Base-by-base conservation (phyloP, 495 filamentous ascomycete species). In the Tetracladium marchalianum region DNA sequence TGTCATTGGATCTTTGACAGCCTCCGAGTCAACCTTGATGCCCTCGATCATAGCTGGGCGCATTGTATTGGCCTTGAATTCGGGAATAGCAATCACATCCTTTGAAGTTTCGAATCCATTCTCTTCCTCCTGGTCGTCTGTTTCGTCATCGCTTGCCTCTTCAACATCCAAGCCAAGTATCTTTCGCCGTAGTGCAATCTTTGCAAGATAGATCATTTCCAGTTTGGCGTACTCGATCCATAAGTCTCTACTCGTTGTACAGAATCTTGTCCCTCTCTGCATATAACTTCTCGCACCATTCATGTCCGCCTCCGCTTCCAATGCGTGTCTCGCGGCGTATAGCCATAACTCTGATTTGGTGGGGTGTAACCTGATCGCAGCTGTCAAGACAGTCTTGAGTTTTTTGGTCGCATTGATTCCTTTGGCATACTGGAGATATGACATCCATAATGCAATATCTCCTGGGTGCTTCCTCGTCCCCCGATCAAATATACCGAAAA, bases 191-290 rank as follows among this genome's bases (percentile, higher is more conserved):
- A 70, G 72, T 36, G 82, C 78, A 54, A 96, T 78, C 60, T 88
- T 87, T 16, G 76, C 78, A 36, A 96, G 67, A 68, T 90, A 96
- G 49, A 90, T 83, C 77, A 95, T 82, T 68, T 98, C 92, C 65
- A 94, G 72, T 62, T 85, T 84, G 0, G 81, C 81, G 66, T 96
- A 98, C 64, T 93, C 84, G 32, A 93, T 54, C 92, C 90, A 97
- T 32, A 97, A 56, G 11, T 67, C 62, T 49, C 69, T 73, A 22
- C 81, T 79, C 17, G 66, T 74, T 45, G 80, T 85, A 62, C 88
- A 95, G 59, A 96, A 95, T 39, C 92, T 72, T 43, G 94, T 70
- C 11, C 92, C 92, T 13, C 90, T 70, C 59, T 88, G 82, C 77
- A 97, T 83, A 57, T 90, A 95, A 46, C 83, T 85, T 9, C 92